Conservation (phyloP, 2,329 filamentous ascomycete genomes). For the Trichophyton benhamiae region DNA sequence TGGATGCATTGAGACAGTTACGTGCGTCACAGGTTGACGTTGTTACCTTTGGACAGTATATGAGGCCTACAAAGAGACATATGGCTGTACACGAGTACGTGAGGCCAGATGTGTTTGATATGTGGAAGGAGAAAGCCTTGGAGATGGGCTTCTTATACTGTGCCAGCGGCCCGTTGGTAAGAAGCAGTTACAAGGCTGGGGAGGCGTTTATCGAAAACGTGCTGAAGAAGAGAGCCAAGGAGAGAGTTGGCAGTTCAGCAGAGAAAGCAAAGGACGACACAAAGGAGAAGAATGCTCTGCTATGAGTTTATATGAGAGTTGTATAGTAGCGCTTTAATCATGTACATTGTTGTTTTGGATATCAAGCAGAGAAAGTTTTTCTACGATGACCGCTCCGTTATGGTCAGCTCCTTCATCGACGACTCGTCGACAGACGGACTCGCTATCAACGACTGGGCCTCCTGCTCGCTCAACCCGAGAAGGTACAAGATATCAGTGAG, state of each 20-base stretch:
- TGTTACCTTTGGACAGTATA: constrained; percentile 99
- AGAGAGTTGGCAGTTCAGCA: constrained; percentile 16
- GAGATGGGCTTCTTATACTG: constrained; percentile 97
- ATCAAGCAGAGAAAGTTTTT: neutral
- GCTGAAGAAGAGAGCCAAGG: constrained; percentile 57
- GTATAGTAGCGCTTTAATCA: neutral
- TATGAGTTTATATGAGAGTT: constrained; percentile 17
- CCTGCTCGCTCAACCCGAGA: constrained; percentile 41
- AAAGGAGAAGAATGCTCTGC: constrained; percentile 15
- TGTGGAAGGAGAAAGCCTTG: constrained; percentile 78
- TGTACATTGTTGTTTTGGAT: neutral
- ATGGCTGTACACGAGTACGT: constrained; percentile 96
- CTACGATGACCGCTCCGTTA: neutral
- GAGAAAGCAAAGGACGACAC: constrained; percentile 20
- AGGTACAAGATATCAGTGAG: constrained; percentile 48
- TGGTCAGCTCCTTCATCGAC: neutral
- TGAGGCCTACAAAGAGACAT: constrained; percentile 95
- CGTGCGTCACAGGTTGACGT: constrained; percentile 75
- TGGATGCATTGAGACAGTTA: constrained; percentile 66
- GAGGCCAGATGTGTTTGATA: constrained; percentile 78
- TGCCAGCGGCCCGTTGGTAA: constrained; percentile 80
- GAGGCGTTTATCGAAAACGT: constrained; percentile 99
- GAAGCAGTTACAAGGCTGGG: constrained; percentile 94
- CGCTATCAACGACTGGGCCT: constrained; percentile 34
- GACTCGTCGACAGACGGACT: neutral